phyloP scores from a whole-genome alignment of 2,329 filamentous ascomycete species.

The Fusarium pseudoanthophilum region DNA sequence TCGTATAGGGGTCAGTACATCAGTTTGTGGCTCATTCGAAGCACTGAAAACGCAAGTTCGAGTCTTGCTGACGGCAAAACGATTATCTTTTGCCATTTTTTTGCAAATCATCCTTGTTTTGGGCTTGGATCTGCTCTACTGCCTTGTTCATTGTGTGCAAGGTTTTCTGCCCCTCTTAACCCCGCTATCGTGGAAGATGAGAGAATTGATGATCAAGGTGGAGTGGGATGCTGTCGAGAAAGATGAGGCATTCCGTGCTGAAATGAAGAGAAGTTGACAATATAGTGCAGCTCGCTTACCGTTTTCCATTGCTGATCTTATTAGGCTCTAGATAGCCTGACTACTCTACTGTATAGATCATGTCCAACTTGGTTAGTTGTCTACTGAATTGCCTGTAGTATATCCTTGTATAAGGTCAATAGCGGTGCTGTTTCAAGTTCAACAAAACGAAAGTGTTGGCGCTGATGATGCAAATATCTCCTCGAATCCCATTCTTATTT shows the following conservation, averaged over 20 bases:
- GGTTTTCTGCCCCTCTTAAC: not conserved
- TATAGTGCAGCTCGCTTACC: not conserved
- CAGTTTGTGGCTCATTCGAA: slow-evolving; percentile 37
- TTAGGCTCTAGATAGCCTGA: not conserved
- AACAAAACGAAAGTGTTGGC: not conserved
- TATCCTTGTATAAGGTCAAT: not conserved
- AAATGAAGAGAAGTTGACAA: not conserved
- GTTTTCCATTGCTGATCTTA: not conserved
- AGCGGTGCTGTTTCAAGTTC: not conserved
- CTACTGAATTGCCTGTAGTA: not conserved
- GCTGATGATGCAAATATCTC: not conserved
- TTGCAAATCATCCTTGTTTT: not conserved
- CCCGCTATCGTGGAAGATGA: not conserved
- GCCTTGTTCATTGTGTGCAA: slow-evolving; percentile 5
- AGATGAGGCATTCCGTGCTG: not conserved
- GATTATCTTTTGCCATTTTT: slow-evolving; percentile 15
- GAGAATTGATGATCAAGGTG: not conserved
- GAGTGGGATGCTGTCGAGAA: not conserved
- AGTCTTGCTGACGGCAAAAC: slow-evolving; percentile 39
- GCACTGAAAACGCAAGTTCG: slow-evolving; percentile 42
- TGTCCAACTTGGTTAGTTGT: not conserved
- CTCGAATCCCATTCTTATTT: not conserved
- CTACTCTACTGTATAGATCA: not conserved
- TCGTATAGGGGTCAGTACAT: slow-evolving; percentile 42
- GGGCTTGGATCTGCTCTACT: not conserved